These are phyloP conservation scores for Gonapodya prolifera DNA, from an alignment of 192 early-diverging fungal genomes.

Conservation along the genomic window DNA sequence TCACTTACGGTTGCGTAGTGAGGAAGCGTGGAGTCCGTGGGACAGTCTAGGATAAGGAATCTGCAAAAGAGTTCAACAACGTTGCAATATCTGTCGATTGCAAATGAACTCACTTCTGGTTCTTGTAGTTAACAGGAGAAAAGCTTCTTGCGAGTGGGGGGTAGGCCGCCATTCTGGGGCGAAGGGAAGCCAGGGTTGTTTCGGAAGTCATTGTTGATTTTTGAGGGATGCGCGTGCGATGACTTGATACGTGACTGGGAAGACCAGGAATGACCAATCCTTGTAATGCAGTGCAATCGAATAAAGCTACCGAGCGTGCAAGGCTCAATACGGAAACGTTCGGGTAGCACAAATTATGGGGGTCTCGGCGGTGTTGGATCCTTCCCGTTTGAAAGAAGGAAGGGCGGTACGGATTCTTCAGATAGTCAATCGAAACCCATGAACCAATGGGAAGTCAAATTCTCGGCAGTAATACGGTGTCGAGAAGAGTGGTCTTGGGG, in stretches of 20 bases:
- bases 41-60: slow-evolving; percentile 89
- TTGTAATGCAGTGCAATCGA: no score
- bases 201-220: neutral
- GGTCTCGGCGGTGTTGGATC: neutral
- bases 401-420: neutral
- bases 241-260: neutral
- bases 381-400: neutral
- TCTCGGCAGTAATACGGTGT: neutral
- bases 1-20: slow-evolving; percentile 44
- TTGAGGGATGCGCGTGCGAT: neutral
- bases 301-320: no score
- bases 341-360: neutral
- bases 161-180: neutral
- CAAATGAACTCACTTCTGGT: slow-evolving; percentile 2
- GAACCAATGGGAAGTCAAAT: neutral
- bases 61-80: slow-evolving; percentile 24
- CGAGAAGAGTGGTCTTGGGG: neutral
- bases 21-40: slow-evolving; percentile 64
- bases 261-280: no score
- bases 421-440: slow-evolving; percentile 1
- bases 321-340: no score
- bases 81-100: neutral
- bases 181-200: neutral
- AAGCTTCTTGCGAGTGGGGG: slow-evolving; percentile 42
- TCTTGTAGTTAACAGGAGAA: slow-evolving; percentile 44